phyloP scores from a whole-genome alignment of 2,329 filamentous ascomycete genomes.

The Tolypocladium pustulatum region DNA sequence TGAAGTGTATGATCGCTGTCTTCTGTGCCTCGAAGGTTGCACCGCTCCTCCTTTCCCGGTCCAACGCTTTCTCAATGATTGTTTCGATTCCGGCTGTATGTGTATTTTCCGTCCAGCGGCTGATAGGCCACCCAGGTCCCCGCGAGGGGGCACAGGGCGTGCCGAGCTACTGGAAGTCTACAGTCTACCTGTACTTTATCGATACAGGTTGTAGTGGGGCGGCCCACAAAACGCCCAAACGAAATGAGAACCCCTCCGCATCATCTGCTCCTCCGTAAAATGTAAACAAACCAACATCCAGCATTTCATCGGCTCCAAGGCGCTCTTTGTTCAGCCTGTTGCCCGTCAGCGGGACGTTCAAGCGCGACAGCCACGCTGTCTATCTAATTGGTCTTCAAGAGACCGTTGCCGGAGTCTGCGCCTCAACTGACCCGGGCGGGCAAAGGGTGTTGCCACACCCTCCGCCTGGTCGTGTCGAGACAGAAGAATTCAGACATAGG shows the following conservation, averaged over 20 bases:
- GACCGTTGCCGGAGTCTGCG: background rate
- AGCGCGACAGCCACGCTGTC: background rate
- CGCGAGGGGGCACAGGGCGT: no score
- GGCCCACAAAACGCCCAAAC: no score
- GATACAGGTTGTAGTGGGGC: no score
- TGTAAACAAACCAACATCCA: slow-evolving; percentile 2
- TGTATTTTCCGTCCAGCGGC: no score
- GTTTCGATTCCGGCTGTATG: slow-evolving; percentile 10
- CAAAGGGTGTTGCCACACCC: background rate
- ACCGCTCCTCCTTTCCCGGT: slow-evolving; percentile 13
- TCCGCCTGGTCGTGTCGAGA: background rate
- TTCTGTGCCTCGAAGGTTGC: slow-evolving; percentile 14
- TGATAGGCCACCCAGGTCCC: no score
- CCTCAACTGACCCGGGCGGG: background rate
- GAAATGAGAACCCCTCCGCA: no score
- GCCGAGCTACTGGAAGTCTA: no score
- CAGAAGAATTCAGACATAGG: no score
- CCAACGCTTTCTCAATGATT: slow-evolving; percentile 10
- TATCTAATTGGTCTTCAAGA: background rate
- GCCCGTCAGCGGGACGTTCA: slow-evolving; percentile 2
- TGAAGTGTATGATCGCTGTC: slow-evolving; percentile 12
- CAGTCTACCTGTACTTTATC: no score
- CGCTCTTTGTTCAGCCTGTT: background rate
- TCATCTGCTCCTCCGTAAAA: background rate
- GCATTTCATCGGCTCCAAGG: slow-evolving; percentile 1